Percentiles rank a stretch among this genome's conserved stretches.
Conservation (phyloP, 2,329 filamentous ascomycete species). For the Xylariomycetidae sp. region DNA sequence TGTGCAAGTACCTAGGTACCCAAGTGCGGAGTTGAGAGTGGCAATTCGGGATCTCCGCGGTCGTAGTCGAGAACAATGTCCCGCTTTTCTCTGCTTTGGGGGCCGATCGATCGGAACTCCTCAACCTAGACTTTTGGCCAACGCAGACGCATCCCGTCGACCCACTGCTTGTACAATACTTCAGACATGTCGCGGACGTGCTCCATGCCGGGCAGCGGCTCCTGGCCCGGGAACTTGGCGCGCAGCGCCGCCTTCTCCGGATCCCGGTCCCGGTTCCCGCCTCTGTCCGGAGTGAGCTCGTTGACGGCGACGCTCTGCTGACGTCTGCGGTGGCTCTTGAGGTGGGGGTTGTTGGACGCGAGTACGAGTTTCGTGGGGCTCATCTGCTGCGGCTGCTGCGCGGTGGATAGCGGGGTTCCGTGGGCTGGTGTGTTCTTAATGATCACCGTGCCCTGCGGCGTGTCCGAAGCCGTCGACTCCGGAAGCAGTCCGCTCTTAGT, state of each 20-base stretch:
- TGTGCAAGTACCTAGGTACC: too few species aligned
- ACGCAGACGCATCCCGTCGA: conserved; percentile 70
- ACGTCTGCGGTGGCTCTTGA: conserved; percentile 71
- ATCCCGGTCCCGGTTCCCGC: conserved; percentile 38
- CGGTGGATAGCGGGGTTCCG: conserved; percentile 23
- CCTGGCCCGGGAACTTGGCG: conserved; percentile 51
- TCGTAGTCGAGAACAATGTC: too few species aligned
- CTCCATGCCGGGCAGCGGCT: conserved; percentile 71
- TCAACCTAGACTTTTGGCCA: conserved; percentile 53
- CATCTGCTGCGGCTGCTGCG: conserved; percentile 12
- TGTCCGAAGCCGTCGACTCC: conserved; percentile 31
- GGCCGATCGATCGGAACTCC: too few species aligned
- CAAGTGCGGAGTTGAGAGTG: too few species aligned
- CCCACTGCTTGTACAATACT: conserved; percentile 87
- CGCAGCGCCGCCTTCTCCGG: conserved; percentile 44
- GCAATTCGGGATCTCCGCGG: too few species aligned
- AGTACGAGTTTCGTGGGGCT: conserved; percentile 66
- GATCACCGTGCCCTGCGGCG: conserved; percentile 52
- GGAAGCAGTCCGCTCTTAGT: conserved; percentile 23
- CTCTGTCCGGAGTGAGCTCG: conserved; percentile 21
- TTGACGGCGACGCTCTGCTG: conserved; percentile 39
- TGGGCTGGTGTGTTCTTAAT: too few species aligned
- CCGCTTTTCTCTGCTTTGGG: too few species aligned
- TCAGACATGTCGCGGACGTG: conserved; percentile 86
- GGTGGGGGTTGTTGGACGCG: conserved; percentile 77